phyloP scores from a whole-genome alignment of 768 basidiomycete species.

The Lentinula edodes region DNA sequence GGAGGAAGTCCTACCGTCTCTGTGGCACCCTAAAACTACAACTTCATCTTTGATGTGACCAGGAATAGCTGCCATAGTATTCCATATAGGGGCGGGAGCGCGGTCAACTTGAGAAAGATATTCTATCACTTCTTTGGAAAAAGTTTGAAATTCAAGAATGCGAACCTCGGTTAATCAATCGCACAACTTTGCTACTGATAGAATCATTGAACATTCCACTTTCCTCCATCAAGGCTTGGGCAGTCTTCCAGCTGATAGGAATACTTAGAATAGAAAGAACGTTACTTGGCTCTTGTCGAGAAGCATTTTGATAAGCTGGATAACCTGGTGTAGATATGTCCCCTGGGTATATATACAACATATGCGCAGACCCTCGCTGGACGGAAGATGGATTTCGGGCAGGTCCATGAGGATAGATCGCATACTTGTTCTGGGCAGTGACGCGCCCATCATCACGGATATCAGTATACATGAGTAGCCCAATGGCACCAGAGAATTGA shows the following conservation, averaged over 20 bases:
- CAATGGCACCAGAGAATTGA: slow-evolving; percentile 51
- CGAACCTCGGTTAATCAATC: slow-evolving; percentile 52
- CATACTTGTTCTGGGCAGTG: slow-evolving; percentile 50
- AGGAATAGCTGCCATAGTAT: slow-evolving; percentile 77
- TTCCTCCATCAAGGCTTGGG: slow-evolving; percentile 58
- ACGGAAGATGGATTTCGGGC: slow-evolving; percentile 82
- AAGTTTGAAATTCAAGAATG: neutral
- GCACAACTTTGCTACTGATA: slow-evolving; percentile 41
- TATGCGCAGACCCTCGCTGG: slow-evolving; percentile 82
- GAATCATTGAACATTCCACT: slow-evolving; percentile 43
- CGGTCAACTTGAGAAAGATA: slow-evolving; percentile 52
- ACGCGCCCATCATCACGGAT: slow-evolving; percentile 57
- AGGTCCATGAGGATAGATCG: slow-evolving; percentile 75
- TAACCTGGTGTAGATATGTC: slow-evolving; percentile 86
- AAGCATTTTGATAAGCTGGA: slow-evolving; percentile 80
- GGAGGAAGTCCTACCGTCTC: slow-evolving; percentile 60
- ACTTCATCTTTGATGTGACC: slow-evolving; percentile 83
- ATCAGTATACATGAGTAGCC: slow-evolving; percentile 54
- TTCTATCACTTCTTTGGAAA: neutral
- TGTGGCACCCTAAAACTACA: slow-evolving; percentile 82
- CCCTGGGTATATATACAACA: slow-evolving; percentile 58
- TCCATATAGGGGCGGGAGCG: slow-evolving; percentile 87
- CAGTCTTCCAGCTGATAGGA: slow-evolving; percentile 89
- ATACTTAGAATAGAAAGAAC: slow-evolving; percentile 77
- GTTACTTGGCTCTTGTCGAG: slow-evolving; percentile 52